Conservation (phyloP, 164 flowering plant species). For the Tetrastigma voinierianum region DNA sequence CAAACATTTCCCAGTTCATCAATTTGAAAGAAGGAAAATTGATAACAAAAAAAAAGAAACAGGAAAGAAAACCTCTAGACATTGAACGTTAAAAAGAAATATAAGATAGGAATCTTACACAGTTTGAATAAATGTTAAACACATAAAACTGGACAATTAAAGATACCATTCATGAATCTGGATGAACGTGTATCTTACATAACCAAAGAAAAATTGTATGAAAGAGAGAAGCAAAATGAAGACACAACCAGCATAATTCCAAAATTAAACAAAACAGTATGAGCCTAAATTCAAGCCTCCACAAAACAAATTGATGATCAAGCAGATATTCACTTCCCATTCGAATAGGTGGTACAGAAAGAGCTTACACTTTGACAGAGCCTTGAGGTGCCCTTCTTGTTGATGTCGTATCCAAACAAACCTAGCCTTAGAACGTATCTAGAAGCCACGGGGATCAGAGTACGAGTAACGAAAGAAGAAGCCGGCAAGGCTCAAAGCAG, state of each 20-base stretch:
- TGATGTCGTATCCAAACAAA: slow-evolving; percentile 81
- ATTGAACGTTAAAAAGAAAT: too few relatives aligned
- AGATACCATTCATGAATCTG: too few relatives aligned
- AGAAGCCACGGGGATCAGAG: slow-evolving; percentile 81
- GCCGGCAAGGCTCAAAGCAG: slow-evolving; percentile 57
- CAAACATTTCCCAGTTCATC: background rate
- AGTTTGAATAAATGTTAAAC: too few relatives aligned
- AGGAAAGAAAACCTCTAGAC: too few relatives aligned
- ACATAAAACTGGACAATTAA: too few relatives aligned
- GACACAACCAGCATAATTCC: too few relatives aligned
- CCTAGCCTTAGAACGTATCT: slow-evolving; percentile 60
- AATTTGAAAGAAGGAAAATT: background rate
- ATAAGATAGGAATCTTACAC: too few relatives aligned
- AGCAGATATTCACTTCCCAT: background rate
- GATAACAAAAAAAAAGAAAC: background rate
- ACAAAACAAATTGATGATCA: background rate
- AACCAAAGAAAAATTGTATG: too few relatives aligned
- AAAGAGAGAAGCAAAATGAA: too few relatives aligned
- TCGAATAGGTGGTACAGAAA: background rate
- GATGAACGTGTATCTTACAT: too few relatives aligned
- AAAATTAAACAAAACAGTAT: too few relatives aligned
- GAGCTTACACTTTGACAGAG: slow-evolving; percentile 64
- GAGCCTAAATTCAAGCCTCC: background rate
- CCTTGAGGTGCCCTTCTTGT: slow-evolving; percentile 93
- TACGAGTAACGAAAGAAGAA: slow-evolving; percentile 51